These are phyloP conservation scores for Anthostomella pinea DNA, from an alignment of 2,329 filamentous ascomycete genomes.

Conservation along the genomic window DNA sequence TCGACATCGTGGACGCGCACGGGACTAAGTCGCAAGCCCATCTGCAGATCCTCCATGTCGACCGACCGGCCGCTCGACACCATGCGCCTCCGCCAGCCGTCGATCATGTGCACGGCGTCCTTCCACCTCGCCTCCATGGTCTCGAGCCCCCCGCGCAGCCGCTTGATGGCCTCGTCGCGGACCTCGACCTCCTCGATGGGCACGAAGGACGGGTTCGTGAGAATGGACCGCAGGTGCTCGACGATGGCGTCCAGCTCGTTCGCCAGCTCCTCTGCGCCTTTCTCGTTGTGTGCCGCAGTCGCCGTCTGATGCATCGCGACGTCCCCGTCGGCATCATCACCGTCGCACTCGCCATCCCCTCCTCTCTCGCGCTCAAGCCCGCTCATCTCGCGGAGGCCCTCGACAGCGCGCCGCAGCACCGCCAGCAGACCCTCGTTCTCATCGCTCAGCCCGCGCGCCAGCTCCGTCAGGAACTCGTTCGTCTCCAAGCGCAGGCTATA, in stretches of 20 bases:
- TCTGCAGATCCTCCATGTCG: conserved; percentile 64
- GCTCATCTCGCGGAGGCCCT: conserved; percentile 68
- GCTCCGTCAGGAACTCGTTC: conserved; percentile 81
- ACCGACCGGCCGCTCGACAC: conserved; percentile 66
- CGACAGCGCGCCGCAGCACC: conserved; percentile 68
- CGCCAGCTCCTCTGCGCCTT: conserved; percentile 62
- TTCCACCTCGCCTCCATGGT: conserved; percentile 91
- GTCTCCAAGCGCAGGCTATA: conserved; percentile 82
- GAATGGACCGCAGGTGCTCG: conserved; percentile 74
- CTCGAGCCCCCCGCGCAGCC: conserved; percentile 82
- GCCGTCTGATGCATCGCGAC: neutral
- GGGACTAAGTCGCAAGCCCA: conserved; percentile 63
- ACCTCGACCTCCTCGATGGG: conserved; percentile 90
- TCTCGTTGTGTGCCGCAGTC: conserved; percentile 21
- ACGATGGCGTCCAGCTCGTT: conserved; percentile 73
- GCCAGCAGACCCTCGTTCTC: conserved; percentile 83
- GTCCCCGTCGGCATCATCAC: conserved; percentile 9
- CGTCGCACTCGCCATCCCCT: conserved; percentile 24
- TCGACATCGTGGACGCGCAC: conserved; percentile 53
- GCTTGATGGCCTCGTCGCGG: conserved; percentile 86
- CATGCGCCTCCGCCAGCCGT: conserved; percentile 86
- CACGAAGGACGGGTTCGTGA: conserved; percentile 96
- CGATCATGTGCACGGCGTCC: conserved; percentile 86
- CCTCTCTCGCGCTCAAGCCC: conserved; percentile 42
- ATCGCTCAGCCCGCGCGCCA: conserved; percentile 80